phyloP scores from a whole-genome alignment of 495 filamentous ascomycete species.

The Penicillium lagena region DNA sequence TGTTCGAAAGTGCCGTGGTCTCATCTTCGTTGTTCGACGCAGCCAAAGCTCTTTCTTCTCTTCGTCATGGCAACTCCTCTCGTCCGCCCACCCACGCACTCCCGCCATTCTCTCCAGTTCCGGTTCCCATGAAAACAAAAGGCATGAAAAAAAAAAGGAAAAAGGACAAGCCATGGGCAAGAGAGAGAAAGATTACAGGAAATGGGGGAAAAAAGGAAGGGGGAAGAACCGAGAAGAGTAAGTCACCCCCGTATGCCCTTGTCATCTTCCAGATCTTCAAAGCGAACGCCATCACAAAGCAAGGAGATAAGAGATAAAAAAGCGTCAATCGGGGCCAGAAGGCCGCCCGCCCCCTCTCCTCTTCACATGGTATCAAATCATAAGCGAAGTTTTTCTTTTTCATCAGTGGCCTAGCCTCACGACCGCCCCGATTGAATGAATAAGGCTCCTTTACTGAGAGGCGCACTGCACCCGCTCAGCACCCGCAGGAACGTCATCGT shows the following conservation, averaged over 20 bases:
- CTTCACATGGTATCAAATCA: slow-evolving; percentile 43
- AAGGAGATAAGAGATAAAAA: slow-evolving; percentile 9
- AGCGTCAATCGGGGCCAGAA: slow-evolving; percentile 1
- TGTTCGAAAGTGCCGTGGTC: slow-evolving; percentile 5
- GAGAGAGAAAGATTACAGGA: not conserved
- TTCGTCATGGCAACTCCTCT: slow-evolving; percentile 10
- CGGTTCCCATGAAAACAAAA: slow-evolving; percentile 4
- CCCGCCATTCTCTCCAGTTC: no score
- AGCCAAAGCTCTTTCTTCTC: slow-evolving; percentile 5
- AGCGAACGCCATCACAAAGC: slow-evolving; percentile 38
- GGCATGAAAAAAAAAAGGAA: slow-evolving; percentile 1
- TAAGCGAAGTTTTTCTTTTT: slow-evolving; percentile 34
- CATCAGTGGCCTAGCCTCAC: slow-evolving; percentile 22
- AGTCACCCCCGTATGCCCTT: slow-evolving; percentile 2
- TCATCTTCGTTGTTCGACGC: slow-evolving; percentile 8
- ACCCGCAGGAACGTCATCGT: slow-evolving; percentile 66
- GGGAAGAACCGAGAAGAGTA: slow-evolving; percentile 4
- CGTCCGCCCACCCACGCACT: not conserved
- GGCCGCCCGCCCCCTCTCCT: slow-evolving; percentile 11
- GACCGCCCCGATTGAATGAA: slow-evolving; percentile 2
- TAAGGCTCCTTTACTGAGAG: slow-evolving; percentile 64
- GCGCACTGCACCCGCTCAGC: slow-evolving; percentile 96
- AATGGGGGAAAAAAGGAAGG: slow-evolving; percentile 1
- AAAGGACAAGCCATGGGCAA: not conserved
- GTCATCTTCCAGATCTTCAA: slow-evolving; percentile 28